These are phyloP conservation scores for Phytopythium vexans DNA, from an alignment of 352 stramenopile species.

Conservation along the genomic window DNA sequence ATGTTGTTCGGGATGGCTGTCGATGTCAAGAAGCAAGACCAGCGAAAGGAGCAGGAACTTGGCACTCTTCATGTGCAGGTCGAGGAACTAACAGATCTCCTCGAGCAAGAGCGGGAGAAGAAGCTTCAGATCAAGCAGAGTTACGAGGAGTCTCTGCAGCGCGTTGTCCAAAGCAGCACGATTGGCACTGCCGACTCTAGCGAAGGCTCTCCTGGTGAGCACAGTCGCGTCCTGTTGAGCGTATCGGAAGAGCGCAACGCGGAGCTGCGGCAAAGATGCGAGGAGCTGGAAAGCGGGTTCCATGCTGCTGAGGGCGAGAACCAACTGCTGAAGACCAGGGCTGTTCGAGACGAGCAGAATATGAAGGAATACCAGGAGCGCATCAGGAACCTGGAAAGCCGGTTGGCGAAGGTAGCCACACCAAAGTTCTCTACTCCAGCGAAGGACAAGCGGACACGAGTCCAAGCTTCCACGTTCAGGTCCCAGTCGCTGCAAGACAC, in stretches of 20 bases:
- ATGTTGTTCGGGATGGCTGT: constrained; percentile 88
- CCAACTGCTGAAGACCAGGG: constrained; percentile 37
- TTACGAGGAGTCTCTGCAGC: constrained; percentile 82
- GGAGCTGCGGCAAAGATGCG: constrained; percentile 68
- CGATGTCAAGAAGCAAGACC: constrained; percentile 84
- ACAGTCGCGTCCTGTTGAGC: constrained; percentile 59
- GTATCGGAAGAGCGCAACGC: constrained; percentile 76
- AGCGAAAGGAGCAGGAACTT: constrained; percentile 74
- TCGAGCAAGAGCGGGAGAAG: constrained; percentile 73
- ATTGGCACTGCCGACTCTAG: constrained; percentile 10
- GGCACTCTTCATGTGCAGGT: constrained; percentile 75
- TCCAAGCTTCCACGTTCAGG: constrained; percentile 3
- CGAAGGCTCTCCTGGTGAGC: constrained; percentile 47
- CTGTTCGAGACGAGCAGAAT: constrained; percentile 46
- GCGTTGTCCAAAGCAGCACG: constrained; percentile 48
- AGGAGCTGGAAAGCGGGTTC: constrained; percentile 58
- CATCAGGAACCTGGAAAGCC: constrained; percentile 60
- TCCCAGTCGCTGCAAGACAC: neutral
- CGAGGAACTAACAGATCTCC: constrained; percentile 43
- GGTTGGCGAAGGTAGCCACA: constrained; percentile 40
- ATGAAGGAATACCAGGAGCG: constrained; percentile 52
- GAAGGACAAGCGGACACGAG: constrained; percentile 5
- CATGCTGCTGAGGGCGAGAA: constrained; percentile 44
- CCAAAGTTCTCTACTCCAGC: constrained; percentile 15
- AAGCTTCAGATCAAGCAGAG: constrained; percentile 78